A percentile compares a stretch with the other conserved stretches of the same genome.
Evolutionary conservation across 257 asterid genomes (phyloP).

Genomic region (Paulownia fortunei): DNA sequence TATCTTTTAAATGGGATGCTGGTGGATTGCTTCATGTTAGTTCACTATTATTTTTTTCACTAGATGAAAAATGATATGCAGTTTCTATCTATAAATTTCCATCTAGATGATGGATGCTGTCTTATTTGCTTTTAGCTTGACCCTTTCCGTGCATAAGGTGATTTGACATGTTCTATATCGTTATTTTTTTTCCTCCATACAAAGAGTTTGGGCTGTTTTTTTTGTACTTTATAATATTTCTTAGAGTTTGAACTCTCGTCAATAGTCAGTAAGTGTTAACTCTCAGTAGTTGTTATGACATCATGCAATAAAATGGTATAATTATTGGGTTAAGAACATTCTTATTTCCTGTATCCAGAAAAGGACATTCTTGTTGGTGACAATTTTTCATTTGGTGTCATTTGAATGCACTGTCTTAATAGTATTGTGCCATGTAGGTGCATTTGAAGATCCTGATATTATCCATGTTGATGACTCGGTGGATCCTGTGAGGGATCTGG

Average conservation of each 20-base stretch:
- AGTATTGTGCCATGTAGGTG: constrained; percentile 56
- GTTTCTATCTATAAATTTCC: neutral
- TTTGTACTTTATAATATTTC: neutral
- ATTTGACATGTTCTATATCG: constrained; percentile 4
- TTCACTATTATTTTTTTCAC: neutral
- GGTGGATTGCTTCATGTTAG: constrained; percentile 5
- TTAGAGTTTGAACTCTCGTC: neutral
- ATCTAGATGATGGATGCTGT: neutral
- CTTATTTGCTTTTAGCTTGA: neutral
- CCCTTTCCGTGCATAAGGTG: neutral
- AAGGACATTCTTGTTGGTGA: neutral
- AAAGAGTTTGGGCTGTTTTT: neutral
- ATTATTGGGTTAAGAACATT: neutral
- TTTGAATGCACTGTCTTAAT: constrained; percentile 20
- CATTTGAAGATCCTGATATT: constrained; percentile 96
- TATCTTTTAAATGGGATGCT: neutral
- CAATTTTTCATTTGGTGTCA: neutral
- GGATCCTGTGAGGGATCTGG: constrained; percentile 98
- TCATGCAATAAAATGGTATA: neutral
- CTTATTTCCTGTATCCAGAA: neutral
- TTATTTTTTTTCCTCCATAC: neutral
- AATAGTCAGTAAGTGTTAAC: constrained; percentile 8
- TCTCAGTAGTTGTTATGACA: neutral
- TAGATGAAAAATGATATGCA: neutral
- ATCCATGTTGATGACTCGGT: constrained; percentile 93